These are phyloP conservation scores for Pilobolus umbonatus DNA, from an alignment of 192 early-diverging fungal species.

Conservation along the genomic window DNA sequence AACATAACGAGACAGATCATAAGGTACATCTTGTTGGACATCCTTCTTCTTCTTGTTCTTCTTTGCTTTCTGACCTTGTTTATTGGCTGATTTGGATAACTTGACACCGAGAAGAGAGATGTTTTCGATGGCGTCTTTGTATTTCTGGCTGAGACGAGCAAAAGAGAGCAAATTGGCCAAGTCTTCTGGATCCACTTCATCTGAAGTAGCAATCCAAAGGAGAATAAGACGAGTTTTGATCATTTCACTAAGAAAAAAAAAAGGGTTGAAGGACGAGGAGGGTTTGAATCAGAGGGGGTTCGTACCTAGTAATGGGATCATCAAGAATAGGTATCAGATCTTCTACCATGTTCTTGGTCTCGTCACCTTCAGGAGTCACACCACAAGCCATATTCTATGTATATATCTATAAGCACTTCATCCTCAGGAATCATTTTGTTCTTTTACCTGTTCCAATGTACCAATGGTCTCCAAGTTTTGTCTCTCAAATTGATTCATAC, in stretches of 20 bases:
- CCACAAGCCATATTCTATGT: constrained; percentile 71
- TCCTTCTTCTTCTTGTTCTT: constrained; percentile 50
- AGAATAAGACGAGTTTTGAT: constrained; percentile 79
- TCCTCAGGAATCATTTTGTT: neutral
- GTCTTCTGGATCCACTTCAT: constrained; percentile 71
- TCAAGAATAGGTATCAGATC: constrained; percentile 77
- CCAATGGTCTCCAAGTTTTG: constrained; percentile 65
- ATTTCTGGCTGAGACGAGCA: constrained; percentile 66
- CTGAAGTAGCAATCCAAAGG: constrained; percentile 69
- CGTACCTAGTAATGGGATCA: constrained; percentile 56
- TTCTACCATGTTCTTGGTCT: constrained; percentile 61
- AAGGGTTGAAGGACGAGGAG: neutral
- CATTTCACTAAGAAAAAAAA: constrained; percentile 39
- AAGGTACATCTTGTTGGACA: constrained; percentile 58
- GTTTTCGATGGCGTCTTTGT: constrained; percentile 79
- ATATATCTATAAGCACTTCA: neutral
- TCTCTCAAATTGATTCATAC: constrained; percentile 68
- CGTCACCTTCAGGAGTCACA: constrained; percentile 65
- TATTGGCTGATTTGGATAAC: constrained; percentile 53
- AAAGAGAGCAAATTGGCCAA: constrained; percentile 59
- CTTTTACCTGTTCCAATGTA: constrained; percentile 69
- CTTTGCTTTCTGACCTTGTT: constrained; percentile 47
- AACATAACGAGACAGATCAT: constrained; percentile 73
- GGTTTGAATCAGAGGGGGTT: neutral
- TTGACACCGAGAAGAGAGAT: constrained; percentile 61